A percentile compares a stretch with the other conserved stretches of the same genome.
These are phyloP conservation scores for Bruguiera parviflora DNA, from an alignment of 345 rosid genomes.

Conservation along the genomic window DNA sequence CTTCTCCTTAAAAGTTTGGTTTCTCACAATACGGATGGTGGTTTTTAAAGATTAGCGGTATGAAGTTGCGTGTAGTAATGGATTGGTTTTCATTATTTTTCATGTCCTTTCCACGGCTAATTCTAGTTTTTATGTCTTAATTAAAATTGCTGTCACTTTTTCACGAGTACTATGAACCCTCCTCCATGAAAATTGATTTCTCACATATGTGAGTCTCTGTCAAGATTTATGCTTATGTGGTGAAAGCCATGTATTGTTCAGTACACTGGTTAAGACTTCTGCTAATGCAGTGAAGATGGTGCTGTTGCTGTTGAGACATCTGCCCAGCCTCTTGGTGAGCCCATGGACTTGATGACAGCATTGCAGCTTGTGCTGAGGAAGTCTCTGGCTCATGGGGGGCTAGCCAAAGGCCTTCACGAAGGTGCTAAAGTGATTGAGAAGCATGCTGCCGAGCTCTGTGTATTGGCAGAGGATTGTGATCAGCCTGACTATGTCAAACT, in stretches of 20 bases:
- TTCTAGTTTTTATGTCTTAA: no score
- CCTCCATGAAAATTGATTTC: no score
- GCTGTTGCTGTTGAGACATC: constrained; percentile 9
- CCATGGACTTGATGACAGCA: constrained; percentile 31
- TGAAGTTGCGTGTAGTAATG: no score
- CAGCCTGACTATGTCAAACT: constrained; percentile 81
- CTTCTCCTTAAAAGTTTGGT: no score
- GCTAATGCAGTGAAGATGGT: constrained; percentile 21
- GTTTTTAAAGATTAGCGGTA: no score
- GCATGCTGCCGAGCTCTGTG: constrained; percentile 65
- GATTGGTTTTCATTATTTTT: no score
- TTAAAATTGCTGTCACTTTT: background rate
- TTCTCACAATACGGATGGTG: no score
- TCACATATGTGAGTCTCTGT: no score
- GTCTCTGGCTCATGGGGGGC: constrained; percentile 25
- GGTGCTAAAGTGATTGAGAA: constrained; percentile 77
- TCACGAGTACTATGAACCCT: background rate
- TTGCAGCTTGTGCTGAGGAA: constrained; percentile 27
- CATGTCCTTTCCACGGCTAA: no score
- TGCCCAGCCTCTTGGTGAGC: constrained; percentile 25
- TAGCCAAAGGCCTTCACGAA: constrained; percentile 71
- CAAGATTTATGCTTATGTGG: background rate
- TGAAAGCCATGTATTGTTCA: background rate
- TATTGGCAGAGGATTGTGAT: constrained; percentile 82
- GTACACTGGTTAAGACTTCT: background rate